Conservation (phyloP, 306 rosid genomes). For the Prunus mira region DNA sequence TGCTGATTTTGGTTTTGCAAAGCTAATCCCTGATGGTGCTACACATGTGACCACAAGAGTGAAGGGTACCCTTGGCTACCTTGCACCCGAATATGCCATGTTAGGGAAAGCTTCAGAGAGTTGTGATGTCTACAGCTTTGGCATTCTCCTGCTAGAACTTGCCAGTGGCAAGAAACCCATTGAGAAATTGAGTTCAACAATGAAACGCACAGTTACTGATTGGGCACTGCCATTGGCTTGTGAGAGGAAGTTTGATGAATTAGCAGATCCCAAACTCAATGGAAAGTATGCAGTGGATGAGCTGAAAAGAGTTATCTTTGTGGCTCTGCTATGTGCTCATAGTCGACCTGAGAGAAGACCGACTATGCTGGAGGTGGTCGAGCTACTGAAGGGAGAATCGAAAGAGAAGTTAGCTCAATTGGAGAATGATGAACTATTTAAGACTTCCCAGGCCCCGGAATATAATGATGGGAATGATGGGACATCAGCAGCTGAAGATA, state of each 20-base stretch:
- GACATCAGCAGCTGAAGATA: conserved; percentile 49
- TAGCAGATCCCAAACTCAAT: conserved; percentile 78
- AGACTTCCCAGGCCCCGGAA: conserved; percentile 32
- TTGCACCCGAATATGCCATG: conserved; percentile 96
- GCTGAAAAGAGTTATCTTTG: conserved; percentile 70
- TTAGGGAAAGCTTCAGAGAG: conserved; percentile 86
- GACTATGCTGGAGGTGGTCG: conserved; percentile 72
- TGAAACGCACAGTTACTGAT: conserved; percentile 65
- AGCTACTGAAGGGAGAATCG: conserved; percentile 71
- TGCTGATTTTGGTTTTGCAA: conserved; percentile 96
- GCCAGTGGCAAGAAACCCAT: conserved; percentile 84
- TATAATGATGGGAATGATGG: conserved; percentile 43
- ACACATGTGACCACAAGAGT: conserved; percentile 96
- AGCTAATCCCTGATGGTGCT: conserved; percentile 92
- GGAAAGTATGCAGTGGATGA: conserved; percentile 75
- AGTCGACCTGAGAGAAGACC: conserved; percentile 76
- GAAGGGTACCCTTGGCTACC: conserved; percentile 97
- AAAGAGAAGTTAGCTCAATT: conserved; percentile 58
- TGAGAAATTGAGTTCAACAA: conserved; percentile 45
- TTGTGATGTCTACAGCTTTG: conserved; percentile 91
- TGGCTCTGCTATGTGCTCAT: conserved; percentile 67
- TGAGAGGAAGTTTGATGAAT: conserved; percentile 55
- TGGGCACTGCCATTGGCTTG: conserved; percentile 91
- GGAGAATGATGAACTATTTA: conserved; percentile 67
- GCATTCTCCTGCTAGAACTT: conserved; percentile 92